Evolutionary conservation across 768 basidiomycete species (phyloP), one percentile per base, ranked within the genome.

Genomic region (Macrolepiota fuliginosa): DNA sequence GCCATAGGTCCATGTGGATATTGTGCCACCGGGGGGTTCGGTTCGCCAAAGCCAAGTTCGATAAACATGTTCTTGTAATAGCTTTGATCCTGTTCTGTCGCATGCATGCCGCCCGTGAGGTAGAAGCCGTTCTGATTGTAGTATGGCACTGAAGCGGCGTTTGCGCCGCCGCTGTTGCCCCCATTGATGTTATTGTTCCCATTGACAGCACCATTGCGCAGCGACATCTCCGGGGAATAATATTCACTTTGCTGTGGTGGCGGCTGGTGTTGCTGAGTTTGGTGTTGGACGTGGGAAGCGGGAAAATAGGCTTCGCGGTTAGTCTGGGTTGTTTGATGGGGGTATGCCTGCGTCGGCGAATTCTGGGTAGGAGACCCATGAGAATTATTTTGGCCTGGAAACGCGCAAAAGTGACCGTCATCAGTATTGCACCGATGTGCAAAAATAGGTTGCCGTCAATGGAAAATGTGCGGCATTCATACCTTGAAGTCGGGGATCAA

Each of bases 61-160:
- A 86, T 73, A 65, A 89, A 84, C 88, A 92, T 91, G 62, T 83
- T 84, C 65, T 84, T 83, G 80, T 85, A 90, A 71, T 92, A 92
- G 57, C 83, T 77, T 11, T 82, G 81, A 69, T 92, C 90, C n/a
- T 80, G 77, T 64, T 86, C 84, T 4, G 82, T 78, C 17, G 80
- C 79, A 53, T 81, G 76, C 37, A 61, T 76, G 76, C 46, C 35
- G 25, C 40, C 72, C 73, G 25, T 74, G 63, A 22, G 78, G 77
- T 32, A 75, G 25, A 71, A 73, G 60, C 70, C 68, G 27, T 72
- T 65, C 6, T 49, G 45, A 22, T 24, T 35, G 19, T 64, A 64
- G 40, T 64, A 64, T 40, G 42, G 58, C 55, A 64, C 45, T 15
- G 52, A 37, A 49, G 64, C 63, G 45, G 62, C 61, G 29, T 51